Evolutionary conservation across 2,329 filamentous ascomycete genomes (phyloP), one percentile per base, ranked within the genome.

Genomic region (Huntiella savannae): DNA sequence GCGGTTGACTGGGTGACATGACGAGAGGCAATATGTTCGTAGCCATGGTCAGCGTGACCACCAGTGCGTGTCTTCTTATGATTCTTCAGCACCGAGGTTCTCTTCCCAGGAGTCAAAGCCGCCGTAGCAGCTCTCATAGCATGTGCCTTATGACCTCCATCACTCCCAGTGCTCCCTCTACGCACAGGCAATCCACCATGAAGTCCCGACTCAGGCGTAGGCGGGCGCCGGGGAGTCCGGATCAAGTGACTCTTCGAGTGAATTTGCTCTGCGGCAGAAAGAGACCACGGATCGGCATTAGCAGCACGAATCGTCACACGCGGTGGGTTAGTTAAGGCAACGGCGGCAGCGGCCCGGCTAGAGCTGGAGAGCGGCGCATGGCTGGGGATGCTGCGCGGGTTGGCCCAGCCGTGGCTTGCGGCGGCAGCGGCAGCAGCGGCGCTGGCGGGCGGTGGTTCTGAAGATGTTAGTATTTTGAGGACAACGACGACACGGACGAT

Each of bases 341-440:
- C 43, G 15, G 11, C 13, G 33, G 62, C 62, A 10, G 62, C 64
- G 2, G 58, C 59, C 19, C 61, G 58, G 13, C 83, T 82, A 16
- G 67, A 52, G 39, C 59, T 55, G 13, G 66, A 63, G n/a, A 65
- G 64, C 37, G 64, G 58, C 17, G 74, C 59, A 58, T 69, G 68
- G 43, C 62, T 64, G 13, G 74, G 59, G 57, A 69, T 68, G 63
- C 69, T 59, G 2, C 60, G 70, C 39, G 69, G 68, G 13, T 78
- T 75, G 56, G 73, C 79, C 77, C 77, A 82, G 57, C 68, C 65
- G 58, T 82, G 71, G 43, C 77, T 65, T 2, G 82, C 82, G 46
- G 84, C 85, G 47, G 81, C 75, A 52, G 79, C 73, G 50, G 40
- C 40, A 17, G 28, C 8, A 2, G 40, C 28, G 4, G 40, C 28